Evolutionary conservation across 805 yeast genomes (phyloP).

Genomic region (Candida ovalis): DNA sequence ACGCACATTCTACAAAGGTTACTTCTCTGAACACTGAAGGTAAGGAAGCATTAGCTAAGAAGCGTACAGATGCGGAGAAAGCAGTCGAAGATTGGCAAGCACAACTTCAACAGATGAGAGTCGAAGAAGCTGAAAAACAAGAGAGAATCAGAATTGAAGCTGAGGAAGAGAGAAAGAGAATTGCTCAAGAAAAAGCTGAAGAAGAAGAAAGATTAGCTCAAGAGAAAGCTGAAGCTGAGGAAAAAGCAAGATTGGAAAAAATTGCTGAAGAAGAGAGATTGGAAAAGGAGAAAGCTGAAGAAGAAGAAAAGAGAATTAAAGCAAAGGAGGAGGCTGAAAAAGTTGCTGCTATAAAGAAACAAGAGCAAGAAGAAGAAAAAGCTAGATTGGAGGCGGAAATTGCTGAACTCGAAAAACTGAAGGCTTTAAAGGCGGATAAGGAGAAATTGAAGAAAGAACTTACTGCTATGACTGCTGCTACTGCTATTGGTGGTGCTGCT

Average conservation of each 20-base stretch:
- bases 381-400: slow-evolving; percentile 38
- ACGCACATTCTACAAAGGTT: slow-evolving; percentile 43
- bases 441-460: slow-evolving; percentile 33
- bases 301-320: slow-evolving; percentile 29
- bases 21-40: slow-evolving; percentile 34
- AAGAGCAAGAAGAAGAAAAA: slow-evolving; percentile 36
- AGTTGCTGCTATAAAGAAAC: slow-evolving; percentile 17
- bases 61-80: slow-evolving; percentile 40
- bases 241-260: slow-evolving; percentile 17
- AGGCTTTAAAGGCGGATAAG: slow-evolving; percentile 37
- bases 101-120: slow-evolving; percentile 42
- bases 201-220: slow-evolving; percentile 29
- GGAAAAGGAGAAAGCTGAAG: slow-evolving; percentile 28
- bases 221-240: slow-evolving; percentile 26
- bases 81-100: slow-evolving; percentile 40
- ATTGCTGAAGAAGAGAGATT: slow-evolving; percentile 20
- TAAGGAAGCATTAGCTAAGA: slow-evolving; percentile 33
- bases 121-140: slow-evolving; percentile 38
- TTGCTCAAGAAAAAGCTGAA: slow-evolving; percentile 30
- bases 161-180: slow-evolving; percentile 35
- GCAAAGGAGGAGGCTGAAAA: slow-evolving; percentile 29
- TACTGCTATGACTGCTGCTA: slow-evolving; percentile 28
- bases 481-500: slow-evolving; percentile 17
- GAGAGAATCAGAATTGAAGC: slow-evolving; percentile 37
- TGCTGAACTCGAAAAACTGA: slow-evolving; percentile 37